Evolutionary conservation across 257 asterid genomes (phyloP).

Genomic region (Solanum neorickii): DNA sequence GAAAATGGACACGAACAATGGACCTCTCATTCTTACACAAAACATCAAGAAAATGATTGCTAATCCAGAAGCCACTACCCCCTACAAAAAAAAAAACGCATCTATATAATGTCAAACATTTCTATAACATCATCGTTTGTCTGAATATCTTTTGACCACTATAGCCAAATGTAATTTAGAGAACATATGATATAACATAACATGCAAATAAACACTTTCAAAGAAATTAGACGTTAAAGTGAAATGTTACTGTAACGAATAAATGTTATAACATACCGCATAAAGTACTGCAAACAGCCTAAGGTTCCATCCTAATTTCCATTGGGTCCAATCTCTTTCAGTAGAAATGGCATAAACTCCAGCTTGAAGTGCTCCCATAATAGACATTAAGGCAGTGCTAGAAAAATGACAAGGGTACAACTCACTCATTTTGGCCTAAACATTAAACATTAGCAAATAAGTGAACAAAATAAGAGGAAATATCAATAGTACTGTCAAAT

Average conservation of each 20-base stretch:
- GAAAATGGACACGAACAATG: slow-evolving; percentile 24
- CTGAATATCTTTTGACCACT: neutral
- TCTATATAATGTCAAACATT: neutral
- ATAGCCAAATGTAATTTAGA: neutral
- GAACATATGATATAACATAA: too few species aligned
- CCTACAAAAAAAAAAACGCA: neutral
- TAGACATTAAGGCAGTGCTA: slow-evolving; percentile 38
- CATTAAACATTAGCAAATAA: neutral
- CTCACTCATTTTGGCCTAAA: slow-evolving; percentile 39
- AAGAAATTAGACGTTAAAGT: neutral
- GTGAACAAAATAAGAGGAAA: neutral
- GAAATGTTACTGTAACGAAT: neutral
- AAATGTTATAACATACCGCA: slow-evolving; percentile 17
- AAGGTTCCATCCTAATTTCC: slow-evolving; percentile 52
- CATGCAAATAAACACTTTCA: neutral
- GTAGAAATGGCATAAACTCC: slow-evolving; percentile 23
- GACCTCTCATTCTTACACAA: slow-evolving; percentile 24
- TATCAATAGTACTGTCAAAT: neutral
- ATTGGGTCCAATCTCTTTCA: slow-evolving; percentile 42
- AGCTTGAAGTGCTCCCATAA: slow-evolving; percentile 34
- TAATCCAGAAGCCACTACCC: slow-evolving; percentile 13
- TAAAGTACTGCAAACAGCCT: slow-evolving; percentile 30
- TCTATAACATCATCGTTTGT: neutral
- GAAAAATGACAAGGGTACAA: slow-evolving; percentile 51
- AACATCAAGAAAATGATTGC: neutral